phyloP scores from a whole-genome alignment of 441 rosid species.

The Populus trichocarpa region DNA sequence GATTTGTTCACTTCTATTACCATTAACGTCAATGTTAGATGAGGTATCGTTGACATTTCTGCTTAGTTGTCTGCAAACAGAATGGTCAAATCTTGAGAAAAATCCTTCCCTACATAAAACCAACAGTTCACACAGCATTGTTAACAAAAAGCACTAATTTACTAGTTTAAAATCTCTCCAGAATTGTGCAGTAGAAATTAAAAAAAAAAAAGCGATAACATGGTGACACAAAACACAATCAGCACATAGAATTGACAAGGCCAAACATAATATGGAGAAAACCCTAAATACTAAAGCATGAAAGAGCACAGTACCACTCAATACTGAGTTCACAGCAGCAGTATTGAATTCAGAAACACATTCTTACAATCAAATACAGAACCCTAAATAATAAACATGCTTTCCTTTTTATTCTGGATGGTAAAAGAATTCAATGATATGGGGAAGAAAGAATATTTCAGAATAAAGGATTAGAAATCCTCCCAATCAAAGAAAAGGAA shows the following conservation, averaged over 20 bases:
- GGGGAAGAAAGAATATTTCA: too few relatives aligned
- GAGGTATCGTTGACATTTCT: constrained; percentile 55
- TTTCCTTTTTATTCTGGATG: neutral
- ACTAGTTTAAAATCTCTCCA: neutral
- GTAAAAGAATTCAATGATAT: too few relatives aligned
- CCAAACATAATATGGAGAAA: neutral
- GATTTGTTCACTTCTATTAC: constrained; percentile 40
- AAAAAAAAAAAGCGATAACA: neutral
- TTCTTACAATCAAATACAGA: too few relatives aligned
- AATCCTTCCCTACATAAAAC: constrained; percentile 66
- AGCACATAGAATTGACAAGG: neutral
- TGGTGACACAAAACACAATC: neutral
- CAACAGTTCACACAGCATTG: constrained; percentile 11
- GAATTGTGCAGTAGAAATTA: neutral
- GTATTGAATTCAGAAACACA: neutral
- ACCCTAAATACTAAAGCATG: neutral
- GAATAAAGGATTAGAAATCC: too few relatives aligned
- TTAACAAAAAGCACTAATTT: neutral
- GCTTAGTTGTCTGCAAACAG: constrained; percentile 50
- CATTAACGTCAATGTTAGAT: constrained; percentile 46
- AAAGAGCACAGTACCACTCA: neutral
- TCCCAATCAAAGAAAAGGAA: too few relatives aligned
- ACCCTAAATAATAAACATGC: neutral
- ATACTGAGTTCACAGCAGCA: neutral
- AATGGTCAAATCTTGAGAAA: constrained; percentile 68